Conservation (phyloP, 23 red algal species). For the Chondrus crispus region DNA sequence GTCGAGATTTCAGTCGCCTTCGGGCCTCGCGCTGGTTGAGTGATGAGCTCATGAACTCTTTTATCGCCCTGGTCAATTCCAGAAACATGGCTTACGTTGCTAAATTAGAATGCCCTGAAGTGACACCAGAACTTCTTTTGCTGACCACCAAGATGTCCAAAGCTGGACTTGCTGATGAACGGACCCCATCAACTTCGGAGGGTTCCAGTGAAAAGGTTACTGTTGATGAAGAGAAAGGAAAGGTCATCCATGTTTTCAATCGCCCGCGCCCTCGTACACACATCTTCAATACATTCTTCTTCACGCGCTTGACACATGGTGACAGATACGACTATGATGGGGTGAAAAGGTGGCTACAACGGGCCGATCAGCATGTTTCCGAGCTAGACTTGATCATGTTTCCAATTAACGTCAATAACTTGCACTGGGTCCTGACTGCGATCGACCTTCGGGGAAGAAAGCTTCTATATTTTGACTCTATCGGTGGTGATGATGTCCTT, state of each 20-base stretch:
- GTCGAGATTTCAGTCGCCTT: conserved; percentile 58
- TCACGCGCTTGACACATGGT: conserved; percentile 51
- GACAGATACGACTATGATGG: conserved; percentile 44
- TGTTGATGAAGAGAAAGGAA: background rate
- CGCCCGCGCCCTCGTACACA: conserved; percentile 50
- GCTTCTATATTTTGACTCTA: conserved; percentile 67
- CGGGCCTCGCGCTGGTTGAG: conserved; percentile 63
- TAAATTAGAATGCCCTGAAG: no score
- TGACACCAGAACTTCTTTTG: no score
- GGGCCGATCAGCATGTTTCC: conserved; percentile 16
- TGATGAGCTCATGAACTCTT: conserved; percentile 85
- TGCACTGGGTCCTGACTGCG: conserved; percentile 76
- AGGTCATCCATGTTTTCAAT: background rate
- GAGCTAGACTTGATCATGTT: conserved; percentile 56
- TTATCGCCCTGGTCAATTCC: conserved; percentile 64
- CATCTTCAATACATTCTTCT: conserved; percentile 85
- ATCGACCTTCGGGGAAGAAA: conserved; percentile 43
- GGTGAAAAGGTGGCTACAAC: conserved; percentile 61
- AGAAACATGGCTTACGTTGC: conserved; percentile 21
- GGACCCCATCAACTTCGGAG: background rate
- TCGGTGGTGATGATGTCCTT: conserved; percentile 18
- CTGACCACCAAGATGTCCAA: background rate
- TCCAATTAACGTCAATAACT: conserved; percentile 72
- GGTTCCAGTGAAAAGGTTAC: background rate
- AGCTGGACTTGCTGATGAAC: background rate